A percentile compares a stretch with the other conserved stretches of the same genome.
phyloP scores from a whole-genome alignment of 345 rosid species.

The Boechera stricta region DNA sequence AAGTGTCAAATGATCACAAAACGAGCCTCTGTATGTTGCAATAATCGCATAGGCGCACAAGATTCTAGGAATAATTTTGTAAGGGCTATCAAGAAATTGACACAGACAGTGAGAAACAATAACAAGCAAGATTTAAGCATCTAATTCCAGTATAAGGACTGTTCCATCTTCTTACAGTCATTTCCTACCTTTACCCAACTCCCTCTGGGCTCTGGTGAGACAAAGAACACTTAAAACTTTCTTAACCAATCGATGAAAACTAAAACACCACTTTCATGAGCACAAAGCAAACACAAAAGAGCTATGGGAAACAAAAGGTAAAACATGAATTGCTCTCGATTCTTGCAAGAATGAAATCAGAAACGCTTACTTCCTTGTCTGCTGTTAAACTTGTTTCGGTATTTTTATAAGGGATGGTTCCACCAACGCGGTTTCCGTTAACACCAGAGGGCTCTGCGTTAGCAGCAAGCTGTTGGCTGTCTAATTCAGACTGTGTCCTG shows the following conservation, averaged over 20 bases:
- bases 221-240: background rate
- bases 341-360: slow-evolving; percentile 11
- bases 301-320: background rate
- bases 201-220: background rate
- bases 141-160: background rate
- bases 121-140: background rate
- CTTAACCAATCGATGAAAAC: slow-evolving; percentile 10
- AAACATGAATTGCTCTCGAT: background rate
- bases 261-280: slow-evolving; percentile 16
- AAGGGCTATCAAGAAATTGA: background rate
- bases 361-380: slow-evolving; percentile 72
- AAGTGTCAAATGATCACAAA: slow-evolving; percentile 11
- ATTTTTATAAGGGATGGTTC: slow-evolving; percentile 56
- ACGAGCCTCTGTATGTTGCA: slow-evolving; percentile 22
- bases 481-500: slow-evolving; percentile 84
- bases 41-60: slow-evolving; percentile 2
- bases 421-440: slow-evolving; percentile 52
- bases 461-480: slow-evolving; percentile 55
- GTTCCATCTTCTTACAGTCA: slow-evolving; percentile 10
- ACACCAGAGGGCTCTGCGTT: slow-evolving; percentile 51
- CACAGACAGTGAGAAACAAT: background rate
- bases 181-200: slow-evolving; percentile 10
- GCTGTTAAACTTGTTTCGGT: slow-evolving; percentile 59
- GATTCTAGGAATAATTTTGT: background rate
- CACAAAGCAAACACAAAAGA: slow-evolving; percentile 1